Evolutionary conservation across 805 yeast species (phyloP).

Genomic region (Saturnispora ahearnii): DNA sequence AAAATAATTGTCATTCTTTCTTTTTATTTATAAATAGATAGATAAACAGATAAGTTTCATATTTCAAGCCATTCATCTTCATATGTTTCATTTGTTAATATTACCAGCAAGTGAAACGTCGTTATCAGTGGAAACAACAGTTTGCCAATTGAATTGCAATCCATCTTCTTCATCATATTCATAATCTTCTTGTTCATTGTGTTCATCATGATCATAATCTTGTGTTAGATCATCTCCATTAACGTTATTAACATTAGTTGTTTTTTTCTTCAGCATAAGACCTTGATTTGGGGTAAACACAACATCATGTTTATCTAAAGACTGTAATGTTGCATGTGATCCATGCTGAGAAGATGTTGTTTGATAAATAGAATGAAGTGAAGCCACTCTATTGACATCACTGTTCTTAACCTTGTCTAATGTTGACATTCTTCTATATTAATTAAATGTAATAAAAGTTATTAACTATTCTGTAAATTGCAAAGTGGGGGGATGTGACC

Average conservation of each 20-base stretch:
- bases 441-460: not conserved
- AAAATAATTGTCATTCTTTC: too few relatives aligned
- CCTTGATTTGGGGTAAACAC: conserved; percentile 6
- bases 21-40: not conserved
- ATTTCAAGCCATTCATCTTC: too few relatives aligned
- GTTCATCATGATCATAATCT: conserved; percentile 6
- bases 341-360: conserved; percentile 6
- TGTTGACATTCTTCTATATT: not conserved
- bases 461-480: not conserved
- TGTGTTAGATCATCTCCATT: not conserved
- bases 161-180: conserved; percentile 2
- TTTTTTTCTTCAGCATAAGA: conserved; percentile 1
- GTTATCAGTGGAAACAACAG: conserved; percentile 6
- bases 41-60: not conserved
- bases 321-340: conserved; percentile 3
- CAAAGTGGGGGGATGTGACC: not conserved
- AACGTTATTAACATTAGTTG: conserved; percentile 3
- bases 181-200: not conserved
- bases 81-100: not conserved
- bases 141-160: conserved; percentile 8
- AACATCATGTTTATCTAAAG: conserved; percentile 3
- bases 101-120: conserved; percentile 7
- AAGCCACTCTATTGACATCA: not conserved
- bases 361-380: conserved; percentile 7
- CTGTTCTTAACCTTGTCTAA: not conserved